Base-by-base conservation (phyloP, 768 basidiomycete species). In the Naganishia onofrii region DNA sequence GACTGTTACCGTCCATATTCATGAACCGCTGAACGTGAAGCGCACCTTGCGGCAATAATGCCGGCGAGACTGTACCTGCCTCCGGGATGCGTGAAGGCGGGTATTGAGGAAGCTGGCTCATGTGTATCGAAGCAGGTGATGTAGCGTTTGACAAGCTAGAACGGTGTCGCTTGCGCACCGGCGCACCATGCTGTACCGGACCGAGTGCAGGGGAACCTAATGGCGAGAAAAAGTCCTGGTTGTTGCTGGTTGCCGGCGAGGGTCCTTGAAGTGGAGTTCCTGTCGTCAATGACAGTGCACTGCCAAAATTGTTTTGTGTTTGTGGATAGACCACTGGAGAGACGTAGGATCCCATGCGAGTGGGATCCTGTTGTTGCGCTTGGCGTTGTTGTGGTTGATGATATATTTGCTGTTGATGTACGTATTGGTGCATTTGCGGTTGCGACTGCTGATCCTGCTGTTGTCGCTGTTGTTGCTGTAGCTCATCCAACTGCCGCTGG, bases 251-350 rank as follows among this genome's bases (percentile, higher is more conserved):
- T 29, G 52, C 71, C 60, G 44, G 71, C 53, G 58, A 70, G 23
- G 69, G 69, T 10, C 71, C 72, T 12, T 69, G 90, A 0, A 90
- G 89, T 17, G 90, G 90, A 12, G 60, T 63, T 17, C 44, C 83
- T 82, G 31, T 0, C 85, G 83, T 5, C 51, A 28, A n/a, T 60
- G 68, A 23, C 63, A 69, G 72, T 79, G 76, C 68, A 77, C 51
- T 52, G 75, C 70, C 72, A 73, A 15, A 70, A 68, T 26, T 74
- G 66, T 7, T 66, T 67, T 87, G 84, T 63, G 86, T 63, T n/a
- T 63, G 60, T 8, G 73, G 58, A 64, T 55, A 66, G 52, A 68
- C 82, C 82, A 89, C 86, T 13, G 87, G 88, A 0, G 88, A 85
- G 12, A 73, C 55, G 44, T 76, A 71, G 32, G 71, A 69, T 87